Conservation (phyloP, 495 filamentous ascomycete species). For the Aspergillus diversus region DNA sequence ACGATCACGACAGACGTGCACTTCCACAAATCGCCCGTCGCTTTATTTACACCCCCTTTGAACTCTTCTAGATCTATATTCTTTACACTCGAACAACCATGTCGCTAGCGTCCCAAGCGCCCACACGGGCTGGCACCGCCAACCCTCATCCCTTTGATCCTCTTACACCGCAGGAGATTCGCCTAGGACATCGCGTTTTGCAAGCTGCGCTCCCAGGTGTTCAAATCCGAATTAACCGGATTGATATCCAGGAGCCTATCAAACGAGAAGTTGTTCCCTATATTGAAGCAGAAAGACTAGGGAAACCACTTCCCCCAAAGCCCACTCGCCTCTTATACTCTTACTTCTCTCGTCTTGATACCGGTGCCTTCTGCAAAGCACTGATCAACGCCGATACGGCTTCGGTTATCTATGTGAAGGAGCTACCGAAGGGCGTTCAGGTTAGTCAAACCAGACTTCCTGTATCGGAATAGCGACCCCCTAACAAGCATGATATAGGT, state of each 20-base stretch:
- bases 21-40: too few species aligned
- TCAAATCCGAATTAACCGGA: slow-evolving; percentile 47
- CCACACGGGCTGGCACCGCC: slow-evolving; percentile 4
- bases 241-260: slow-evolving; percentile 49
- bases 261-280: slow-evolving; percentile 48
- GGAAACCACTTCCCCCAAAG: slow-evolving; percentile 37
- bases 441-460: slow-evolving; percentile 23
- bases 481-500: slow-evolving; percentile 26
- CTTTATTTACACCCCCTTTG: neutral
- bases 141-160: slow-evolving; percentile 49
- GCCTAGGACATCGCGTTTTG: slow-evolving; percentile 42
- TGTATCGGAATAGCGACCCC: neutral
- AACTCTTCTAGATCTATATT: slow-evolving; percentile 8
- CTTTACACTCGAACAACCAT: slow-evolving; percentile 11
- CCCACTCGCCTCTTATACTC: slow-evolving; percentile 45
- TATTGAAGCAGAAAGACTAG: slow-evolving; percentile 44
- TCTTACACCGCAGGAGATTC: slow-evolving; percentile 47
- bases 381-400: slow-evolving; percentile 47
- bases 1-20: neutral
- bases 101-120: slow-evolving; percentile 23
- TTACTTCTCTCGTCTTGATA: slow-evolving; percentile 48
- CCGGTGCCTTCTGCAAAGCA: slow-evolving; percentile 46
- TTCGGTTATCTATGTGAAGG: slow-evolving; percentile 42
- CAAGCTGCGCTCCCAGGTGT: slow-evolving; percentile 44
- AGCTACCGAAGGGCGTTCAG: slow-evolving; percentile 46